Conservation (phyloP, 169 alveolate genomes). For the Theileria sp. region DNA sequence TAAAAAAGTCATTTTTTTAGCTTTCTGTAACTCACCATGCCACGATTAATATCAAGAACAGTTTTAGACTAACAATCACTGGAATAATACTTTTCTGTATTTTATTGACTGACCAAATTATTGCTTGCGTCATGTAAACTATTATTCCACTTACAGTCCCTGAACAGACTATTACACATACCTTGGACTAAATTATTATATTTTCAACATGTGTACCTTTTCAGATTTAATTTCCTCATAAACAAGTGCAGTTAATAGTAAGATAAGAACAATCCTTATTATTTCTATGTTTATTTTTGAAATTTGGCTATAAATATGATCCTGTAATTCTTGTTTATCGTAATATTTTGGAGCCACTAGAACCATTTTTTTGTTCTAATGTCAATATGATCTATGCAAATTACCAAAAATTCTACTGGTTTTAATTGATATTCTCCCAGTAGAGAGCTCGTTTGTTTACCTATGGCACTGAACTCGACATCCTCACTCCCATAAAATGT, state of each 20-base stretch:
- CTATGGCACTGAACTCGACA: slow-evolving; percentile 44
- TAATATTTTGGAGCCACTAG: slow-evolving; percentile 34
- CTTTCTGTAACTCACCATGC: not conserved
- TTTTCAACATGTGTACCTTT: not conserved
- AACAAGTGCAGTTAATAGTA: not conserved
- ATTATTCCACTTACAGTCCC: not conserved
- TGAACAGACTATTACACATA: not conserved
- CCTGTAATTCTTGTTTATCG: slow-evolving; percentile 21
- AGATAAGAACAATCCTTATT: not conserved
- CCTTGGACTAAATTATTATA: not conserved
- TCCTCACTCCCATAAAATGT: slow-evolving; percentile 62
- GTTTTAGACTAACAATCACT: not conserved
- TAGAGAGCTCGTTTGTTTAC: slow-evolving; percentile 37
- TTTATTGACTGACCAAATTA: not conserved
- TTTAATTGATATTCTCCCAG: slow-evolving; percentile 37
- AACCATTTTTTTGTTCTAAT: slow-evolving; percentile 47
- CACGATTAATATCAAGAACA: not conserved
- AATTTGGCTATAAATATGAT: slow-evolving; percentile 22
- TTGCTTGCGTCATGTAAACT: not conserved
- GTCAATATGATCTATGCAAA: slow-evolving; percentile 7
- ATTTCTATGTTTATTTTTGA: slow-evolving; percentile 27
- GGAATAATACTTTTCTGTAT: not conserved
- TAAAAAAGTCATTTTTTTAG: not conserved
- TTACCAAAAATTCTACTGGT: slow-evolving; percentile 50
- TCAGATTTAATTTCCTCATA: not conserved